Conservation (phyloP, 2,329 filamentous ascomycete species). For the Cladosporium austrohemisphaericum region DNA sequence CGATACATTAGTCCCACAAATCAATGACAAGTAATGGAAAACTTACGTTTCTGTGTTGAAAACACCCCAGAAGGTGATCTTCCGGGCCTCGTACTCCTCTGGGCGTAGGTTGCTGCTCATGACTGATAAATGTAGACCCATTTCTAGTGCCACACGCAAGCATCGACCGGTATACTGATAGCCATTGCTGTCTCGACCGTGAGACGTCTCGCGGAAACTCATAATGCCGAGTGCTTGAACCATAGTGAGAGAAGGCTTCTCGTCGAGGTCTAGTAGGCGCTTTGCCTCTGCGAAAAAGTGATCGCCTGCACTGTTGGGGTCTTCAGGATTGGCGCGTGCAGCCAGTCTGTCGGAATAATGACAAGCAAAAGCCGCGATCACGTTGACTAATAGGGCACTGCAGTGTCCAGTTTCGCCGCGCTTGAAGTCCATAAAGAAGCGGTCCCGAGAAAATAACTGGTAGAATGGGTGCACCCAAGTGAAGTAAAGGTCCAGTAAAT, state of each 20-base stretch:
- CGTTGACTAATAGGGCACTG: slow-evolving; percentile 47
- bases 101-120: slow-evolving; percentile 35
- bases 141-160: slow-evolving; percentile 67
- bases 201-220: slow-evolving; percentile 68
- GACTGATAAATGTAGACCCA: slow-evolving; percentile 59
- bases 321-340: slow-evolving; percentile 59
- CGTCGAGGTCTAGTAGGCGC: slow-evolving; percentile 54
- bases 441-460: slow-evolving; percentile 66
- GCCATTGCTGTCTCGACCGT: slow-evolving; percentile 65
- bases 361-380: slow-evolving; percentile 33
- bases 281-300: slow-evolving; percentile 70
- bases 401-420: slow-evolving; percentile 62
- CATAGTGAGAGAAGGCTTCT: slow-evolving; percentile 63
- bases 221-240: slow-evolving; percentile 73
- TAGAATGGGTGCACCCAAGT: slow-evolving; percentile 71
- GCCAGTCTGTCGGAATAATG: slow-evolving; percentile 57
- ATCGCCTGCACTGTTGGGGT: slow-evolving; percentile 65
- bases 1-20: slow-evolving; percentile 13
- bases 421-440: slow-evolving; percentile 64
- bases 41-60: slow-evolving; percentile 49
- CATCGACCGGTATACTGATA: slow-evolving; percentile 71
- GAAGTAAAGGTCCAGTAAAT: slow-evolving; percentile 34
- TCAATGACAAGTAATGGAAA: neutral
- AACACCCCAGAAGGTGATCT: slow-evolving; percentile 52
- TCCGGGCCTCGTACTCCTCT: slow-evolving; percentile 47